Conservation (phyloP, 2,329 filamentous ascomycete genomes). For the Trichoderma simmonsii region DNA sequence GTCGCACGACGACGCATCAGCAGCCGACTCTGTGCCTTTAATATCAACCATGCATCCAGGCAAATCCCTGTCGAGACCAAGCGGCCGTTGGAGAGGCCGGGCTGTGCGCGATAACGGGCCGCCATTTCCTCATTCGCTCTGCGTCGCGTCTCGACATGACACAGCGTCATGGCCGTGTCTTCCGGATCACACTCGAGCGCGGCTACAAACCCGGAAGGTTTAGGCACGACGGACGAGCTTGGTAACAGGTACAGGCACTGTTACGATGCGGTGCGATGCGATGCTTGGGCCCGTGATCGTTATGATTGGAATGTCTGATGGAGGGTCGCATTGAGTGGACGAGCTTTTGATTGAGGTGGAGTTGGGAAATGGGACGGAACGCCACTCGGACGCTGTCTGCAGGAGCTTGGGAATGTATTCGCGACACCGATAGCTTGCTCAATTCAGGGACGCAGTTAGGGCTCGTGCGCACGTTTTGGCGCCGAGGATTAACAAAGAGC, state of each 20-base stretch:
- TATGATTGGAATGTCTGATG: constrained; percentile 12
- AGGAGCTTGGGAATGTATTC: constrained; percentile 13
- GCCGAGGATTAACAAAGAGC: not conserved
- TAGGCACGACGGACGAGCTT: not conserved
- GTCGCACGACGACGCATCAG: constrained; percentile 17
- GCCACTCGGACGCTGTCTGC: constrained; percentile 16
- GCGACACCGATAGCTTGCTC: not conserved
- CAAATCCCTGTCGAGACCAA: constrained; percentile 1
- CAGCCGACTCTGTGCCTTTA: constrained; percentile 15
- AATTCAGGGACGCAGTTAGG: constrained; percentile 18
- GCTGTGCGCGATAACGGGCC: not conserved
- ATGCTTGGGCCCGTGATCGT: not conserved
- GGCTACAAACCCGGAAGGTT: not conserved
- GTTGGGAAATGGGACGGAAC: constrained; percentile 17
- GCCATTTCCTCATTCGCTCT: not conserved
- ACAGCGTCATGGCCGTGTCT: not conserved
- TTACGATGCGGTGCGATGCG: not conserved
- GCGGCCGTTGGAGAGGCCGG: constrained; percentile 3
- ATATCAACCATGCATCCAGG: not conserved
- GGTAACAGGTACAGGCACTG: not conserved
- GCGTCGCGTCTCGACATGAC: not conserved
- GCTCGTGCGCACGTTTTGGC: not conserved
- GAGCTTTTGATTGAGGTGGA: constrained; percentile 21
- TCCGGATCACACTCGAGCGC: not conserved
- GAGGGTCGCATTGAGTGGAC: constrained; percentile 19